These are phyloP conservation scores for Phytophthora fragariaefolia DNA, from an alignment of 352 stramenopile species.

Conservation along the genomic window DNA sequence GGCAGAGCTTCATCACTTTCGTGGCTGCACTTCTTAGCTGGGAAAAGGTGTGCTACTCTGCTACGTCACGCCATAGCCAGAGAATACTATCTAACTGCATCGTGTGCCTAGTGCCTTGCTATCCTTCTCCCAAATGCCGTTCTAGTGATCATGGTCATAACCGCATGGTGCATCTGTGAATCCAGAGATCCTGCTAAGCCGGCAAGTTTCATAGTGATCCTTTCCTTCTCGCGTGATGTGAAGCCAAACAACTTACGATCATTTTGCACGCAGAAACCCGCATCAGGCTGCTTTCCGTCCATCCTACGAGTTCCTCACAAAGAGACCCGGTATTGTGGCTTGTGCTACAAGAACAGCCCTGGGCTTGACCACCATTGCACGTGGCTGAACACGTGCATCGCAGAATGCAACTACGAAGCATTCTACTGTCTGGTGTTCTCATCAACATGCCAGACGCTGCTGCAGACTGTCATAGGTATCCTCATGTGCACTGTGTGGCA, in stretches of 20 bases:
- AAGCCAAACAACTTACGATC: too few relatives aligned
- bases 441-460: slow-evolving; percentile 59
- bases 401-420: slow-evolving; percentile 82
- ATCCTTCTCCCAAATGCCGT: slow-evolving; percentile 72
- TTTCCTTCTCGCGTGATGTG: background rate
- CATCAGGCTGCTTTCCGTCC: slow-evolving; percentile 32
- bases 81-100: background rate
- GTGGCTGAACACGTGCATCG: slow-evolving; percentile 90
- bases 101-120: slow-evolving; percentile 50
- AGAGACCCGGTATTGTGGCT: slow-evolving; percentile 78
- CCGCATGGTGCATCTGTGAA: slow-evolving; percentile 77
- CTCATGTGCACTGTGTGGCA: slow-evolving; percentile 83
- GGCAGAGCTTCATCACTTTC: slow-evolving; percentile 72
- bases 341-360: slow-evolving; percentile 85
- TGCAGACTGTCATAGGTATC: slow-evolving; percentile 75
- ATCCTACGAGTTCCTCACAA: slow-evolving; percentile 64
- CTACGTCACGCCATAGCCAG: background rate
- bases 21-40: slow-evolving; percentile 59
- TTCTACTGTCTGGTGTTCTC: slow-evolving; percentile 83
- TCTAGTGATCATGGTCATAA: slow-evolving; percentile 62
- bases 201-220: slow-evolving; percentile 31
- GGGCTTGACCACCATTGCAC: slow-evolving; percentile 88
- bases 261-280: slow-evolving; percentile 35
- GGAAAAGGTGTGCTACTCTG: slow-evolving; percentile 57
- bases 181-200: slow-evolving; percentile 60